A percentile compares a stretch with the other conserved stretches of the same genome.
Evolutionary conservation across 768 basidiomycete genomes (phyloP).

Genomic region (Termitomyces sp.): DNA sequence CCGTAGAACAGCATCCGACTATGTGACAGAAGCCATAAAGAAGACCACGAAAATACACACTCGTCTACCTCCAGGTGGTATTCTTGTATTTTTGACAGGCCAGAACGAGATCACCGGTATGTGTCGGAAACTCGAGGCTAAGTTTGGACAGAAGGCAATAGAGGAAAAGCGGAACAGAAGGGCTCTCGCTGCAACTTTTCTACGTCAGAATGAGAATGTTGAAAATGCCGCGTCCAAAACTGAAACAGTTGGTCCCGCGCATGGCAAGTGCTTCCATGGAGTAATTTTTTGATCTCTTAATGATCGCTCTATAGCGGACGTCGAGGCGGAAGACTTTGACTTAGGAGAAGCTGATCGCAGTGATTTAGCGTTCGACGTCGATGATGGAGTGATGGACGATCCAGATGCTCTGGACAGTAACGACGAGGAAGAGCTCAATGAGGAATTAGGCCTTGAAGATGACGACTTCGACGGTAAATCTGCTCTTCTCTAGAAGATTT

Average conservation of each 20-base stretch:
- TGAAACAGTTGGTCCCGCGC: conserved; percentile 34
- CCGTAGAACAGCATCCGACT: conserved; percentile 79
- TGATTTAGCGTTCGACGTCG: conserved; percentile 65
- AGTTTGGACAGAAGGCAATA: conserved; percentile 65
- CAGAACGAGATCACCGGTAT: conserved; percentile 91
- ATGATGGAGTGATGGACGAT: conserved; percentile 57
- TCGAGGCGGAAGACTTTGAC: conserved; percentile 81
- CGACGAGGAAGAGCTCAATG: conserved; percentile 50
- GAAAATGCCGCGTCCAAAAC: conserved; percentile 13
- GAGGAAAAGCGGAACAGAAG: conserved; percentile 40
- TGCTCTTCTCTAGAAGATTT: conserved; percentile 1
- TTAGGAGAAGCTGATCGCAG: conserved; percentile 44
- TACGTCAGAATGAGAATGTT: conserved; percentile 23
- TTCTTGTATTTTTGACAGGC: conserved; percentile 91
- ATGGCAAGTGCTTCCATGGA: conserved; percentile 32
- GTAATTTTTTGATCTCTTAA: conserved; percentile 1
- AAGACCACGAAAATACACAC: conserved; percentile 92
- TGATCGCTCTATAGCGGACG: conserved; percentile 40
- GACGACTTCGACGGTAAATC: conserved; percentile 62
- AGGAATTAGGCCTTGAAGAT: conserved; percentile 52
- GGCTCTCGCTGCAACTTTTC: conserved; percentile 18
- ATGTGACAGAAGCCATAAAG: conserved; percentile 84
- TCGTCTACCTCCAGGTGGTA: conserved; percentile 86
- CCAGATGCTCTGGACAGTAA: conserved; percentile 74
- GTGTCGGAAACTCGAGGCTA: conserved; percentile 74